Conservation (phyloP, 106 monocot genomes). For the Dendrobium catenatum region DNA sequence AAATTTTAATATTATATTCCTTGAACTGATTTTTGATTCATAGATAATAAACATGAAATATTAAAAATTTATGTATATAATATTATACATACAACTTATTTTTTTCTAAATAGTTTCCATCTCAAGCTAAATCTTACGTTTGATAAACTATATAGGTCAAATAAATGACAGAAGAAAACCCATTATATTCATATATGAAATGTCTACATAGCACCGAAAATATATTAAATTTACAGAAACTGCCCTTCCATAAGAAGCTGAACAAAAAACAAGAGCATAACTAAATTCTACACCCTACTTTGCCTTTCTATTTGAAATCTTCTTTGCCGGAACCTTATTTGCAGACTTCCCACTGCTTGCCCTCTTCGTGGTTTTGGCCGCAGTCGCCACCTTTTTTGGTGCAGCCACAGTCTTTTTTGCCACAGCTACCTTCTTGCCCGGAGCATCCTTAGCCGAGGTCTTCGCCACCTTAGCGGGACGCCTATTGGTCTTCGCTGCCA, state of each 20-base stretch:
- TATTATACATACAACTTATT: too few species aligned
- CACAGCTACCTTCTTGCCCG: neutral
- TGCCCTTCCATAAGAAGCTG: neutral
- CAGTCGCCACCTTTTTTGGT: neutral
- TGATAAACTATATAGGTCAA: too few species aligned
- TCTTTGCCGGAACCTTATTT: neutral
- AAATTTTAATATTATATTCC: too few species aligned
- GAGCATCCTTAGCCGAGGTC: conserved; percentile 6
- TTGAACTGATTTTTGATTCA: too few species aligned
- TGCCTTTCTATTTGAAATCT: neutral
- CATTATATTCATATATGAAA: neutral
- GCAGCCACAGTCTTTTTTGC: neutral
- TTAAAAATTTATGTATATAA: too few species aligned
- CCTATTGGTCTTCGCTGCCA: neutral
- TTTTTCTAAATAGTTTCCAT: too few species aligned
- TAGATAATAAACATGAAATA: too few species aligned
- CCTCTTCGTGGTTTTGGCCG: too few species aligned
- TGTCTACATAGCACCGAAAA: neutral
- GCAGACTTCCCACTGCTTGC: neutral
- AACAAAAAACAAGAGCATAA: neutral
- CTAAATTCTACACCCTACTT: neutral
- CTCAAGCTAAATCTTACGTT: too few species aligned
- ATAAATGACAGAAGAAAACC: too few species aligned
- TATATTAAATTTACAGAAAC: neutral
- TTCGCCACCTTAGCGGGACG: conserved; percentile 6